Evolutionary conservation across 495 filamentous ascomycete species (phyloP).

Genomic region (Neurospora intermedia): DNA sequence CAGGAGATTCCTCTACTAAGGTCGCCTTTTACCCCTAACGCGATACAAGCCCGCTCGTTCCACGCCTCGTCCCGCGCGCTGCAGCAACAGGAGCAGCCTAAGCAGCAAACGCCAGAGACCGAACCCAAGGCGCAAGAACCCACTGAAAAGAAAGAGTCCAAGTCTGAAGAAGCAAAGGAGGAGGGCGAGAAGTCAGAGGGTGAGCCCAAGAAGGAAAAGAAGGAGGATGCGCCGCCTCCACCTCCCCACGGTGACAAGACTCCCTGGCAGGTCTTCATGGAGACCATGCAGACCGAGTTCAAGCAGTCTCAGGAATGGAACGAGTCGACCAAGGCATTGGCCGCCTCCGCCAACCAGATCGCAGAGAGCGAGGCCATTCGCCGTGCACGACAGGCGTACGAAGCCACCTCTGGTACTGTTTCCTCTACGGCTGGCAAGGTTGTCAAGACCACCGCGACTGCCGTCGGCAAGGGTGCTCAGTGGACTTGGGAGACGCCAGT

Average conservation of each 20-base stretch:
- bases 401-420: slow-evolving; percentile 66
- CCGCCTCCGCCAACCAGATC: slow-evolving; percentile 77
- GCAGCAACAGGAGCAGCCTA: slow-evolving; percentile 23
- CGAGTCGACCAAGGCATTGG: slow-evolving; percentile 90
- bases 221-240: slow-evolving; percentile 73
- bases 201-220: slow-evolving; percentile 44
- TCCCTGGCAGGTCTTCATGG: slow-evolving; percentile 95
- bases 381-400: slow-evolving; percentile 75
- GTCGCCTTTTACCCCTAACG: slow-evolving; percentile 35
- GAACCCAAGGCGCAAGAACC: slow-evolving; percentile 26
- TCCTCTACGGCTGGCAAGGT: slow-evolving; percentile 63
- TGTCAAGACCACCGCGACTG: slow-evolving; percentile 74
- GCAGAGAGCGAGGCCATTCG: slow-evolving; percentile 90
- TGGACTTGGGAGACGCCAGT: slow-evolving; percentile 97
- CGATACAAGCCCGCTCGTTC: slow-evolving; percentile 30
- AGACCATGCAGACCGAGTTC: slow-evolving; percentile 85
- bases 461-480: slow-evolving; percentile 74
- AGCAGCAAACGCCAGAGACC: slow-evolving; percentile 8
- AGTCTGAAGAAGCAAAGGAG: slow-evolving; percentile 36
- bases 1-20: slow-evolving; percentile 22
- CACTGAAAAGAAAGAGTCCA: slow-evolving; percentile 20
- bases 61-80: slow-evolving; percentile 27
- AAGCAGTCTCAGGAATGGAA: slow-evolving; percentile 99
- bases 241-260: slow-evolving; percentile 96
- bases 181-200: slow-evolving; percentile 35